Base-by-base conservation (phyloP, 148 eudicot species). In the Talinum fruticosum region DNA sequence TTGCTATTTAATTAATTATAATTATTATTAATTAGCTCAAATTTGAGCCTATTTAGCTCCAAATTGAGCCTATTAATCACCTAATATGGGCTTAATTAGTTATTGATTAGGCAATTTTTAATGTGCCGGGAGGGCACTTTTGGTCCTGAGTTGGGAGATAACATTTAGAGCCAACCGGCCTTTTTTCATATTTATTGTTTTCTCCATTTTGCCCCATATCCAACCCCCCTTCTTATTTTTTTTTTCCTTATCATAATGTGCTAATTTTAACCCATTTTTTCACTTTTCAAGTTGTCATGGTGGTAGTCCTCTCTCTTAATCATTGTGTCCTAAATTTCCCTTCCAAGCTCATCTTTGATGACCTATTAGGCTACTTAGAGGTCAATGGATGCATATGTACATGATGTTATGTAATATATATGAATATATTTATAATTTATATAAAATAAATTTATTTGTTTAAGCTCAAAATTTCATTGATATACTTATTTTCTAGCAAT, bases 141-240 rank as follows among this genome's bases (percentile, higher is more conserved):
- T 16, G 77, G 84, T 78, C 79, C 85, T 82, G 85, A 62, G 85
- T 82, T 82, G 85, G 85, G 76, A 66, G 61, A 62, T 51, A 51
- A 15, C 10, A 75, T 29, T 64, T 32, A 65, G 44, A 74, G 24
- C 85, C 85, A 79, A 82, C 85, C 85, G 85, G 85, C 79, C 85
- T 70, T 37, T 74, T 61, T 44, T n/a, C 24, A 10, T 62, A 10
- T n/a, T n/a, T 57, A 21, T 3, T 59, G 6, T 59, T n/a, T 64
- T 41, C 62, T 8, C n/a, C 29, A 59, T 59, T 70, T 23, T n/a
- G 26, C 35, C 37, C 57, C 36, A 34, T 28, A 66, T 75, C 41
- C 6, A 53, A 54, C 68, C 18, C n/a, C 26, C 61, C 23, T 2
- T 41, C 0, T 41, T 41, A 0, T 21, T 64, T 59, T 59, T 66